Conservation (phyloP, 805 yeast genomes). For the Schizosaccharomyces osmophilus region DNA sequence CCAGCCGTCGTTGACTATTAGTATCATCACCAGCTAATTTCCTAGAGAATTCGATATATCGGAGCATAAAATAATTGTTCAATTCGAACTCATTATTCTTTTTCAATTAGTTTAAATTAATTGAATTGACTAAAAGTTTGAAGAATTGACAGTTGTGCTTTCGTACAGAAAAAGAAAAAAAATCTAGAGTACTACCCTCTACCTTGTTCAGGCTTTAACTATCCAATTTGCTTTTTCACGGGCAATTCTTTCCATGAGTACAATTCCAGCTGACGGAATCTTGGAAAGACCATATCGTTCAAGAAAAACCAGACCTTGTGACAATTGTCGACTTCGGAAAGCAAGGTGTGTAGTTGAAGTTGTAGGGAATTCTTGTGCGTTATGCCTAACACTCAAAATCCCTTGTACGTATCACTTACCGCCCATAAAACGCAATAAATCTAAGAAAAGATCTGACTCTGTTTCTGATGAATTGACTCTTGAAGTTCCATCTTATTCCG, state of each 20-base stretch:
- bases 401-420: neutral
- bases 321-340: neutral
- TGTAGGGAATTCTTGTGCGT: neutral
- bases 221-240: neutral
- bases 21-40: too few species aligned
- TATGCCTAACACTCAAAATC: neutral
- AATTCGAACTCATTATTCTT: too few species aligned
- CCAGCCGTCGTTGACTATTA: too few species aligned
- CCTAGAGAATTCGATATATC: too few species aligned
- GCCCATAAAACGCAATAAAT: neutral
- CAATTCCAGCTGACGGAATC: neutral
- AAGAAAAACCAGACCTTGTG: neutral
- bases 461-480: neutral
- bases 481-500: neutral
- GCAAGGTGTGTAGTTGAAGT: neutral
- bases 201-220: neutral
- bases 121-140: too few species aligned
- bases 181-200: too few species aligned
- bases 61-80: too few species aligned
- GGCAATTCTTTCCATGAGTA: too few species aligned
- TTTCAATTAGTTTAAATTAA: too few species aligned
- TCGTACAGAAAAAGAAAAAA: too few species aligned
- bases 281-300: neutral
- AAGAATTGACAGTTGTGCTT: too few species aligned
- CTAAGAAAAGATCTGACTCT: neutral